Base-by-base conservation (phyloP, 1,284 basidiomycete genomes). In the Tetrapyrgos nigripes region DNA sequence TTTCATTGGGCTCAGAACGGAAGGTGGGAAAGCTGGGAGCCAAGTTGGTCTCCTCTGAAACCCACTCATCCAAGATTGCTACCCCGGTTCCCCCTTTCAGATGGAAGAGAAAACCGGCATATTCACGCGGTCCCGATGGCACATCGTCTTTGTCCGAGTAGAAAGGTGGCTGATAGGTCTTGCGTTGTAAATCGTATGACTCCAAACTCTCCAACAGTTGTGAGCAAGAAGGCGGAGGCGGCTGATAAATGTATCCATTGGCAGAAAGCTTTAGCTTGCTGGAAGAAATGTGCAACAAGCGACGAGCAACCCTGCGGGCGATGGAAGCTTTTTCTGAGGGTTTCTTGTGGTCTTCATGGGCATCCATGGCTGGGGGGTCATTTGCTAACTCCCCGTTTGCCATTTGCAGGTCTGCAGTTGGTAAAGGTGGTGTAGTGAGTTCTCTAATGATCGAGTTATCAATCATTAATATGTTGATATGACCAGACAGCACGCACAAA, bases 141-240 rank as follows among this genome's bases (percentile, higher is more conserved):
- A 89, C 83, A 69, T 98, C 97, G 2, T 68, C 67, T 10, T 82
- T 80, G 55, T 87, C 83, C 3, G 92, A 93, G 70, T 94, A 98
- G 71, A 85, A 91, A 0, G 96, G 93, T 21, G 85, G 79, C 21
- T 80, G 83, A 71, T 97, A 96, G 23, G 92, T 72, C 62, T 87
- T 87, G 33, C 73, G 76, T 2, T 87, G 85, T 11, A 93, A 71
- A 8, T 80, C 81, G 61, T 81, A 75, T 1, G 70, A 66, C 44
- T 85, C 83, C 43, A 92, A 72, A 24, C 79, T 84, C 3, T 69
- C 69, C 11, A 85, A 58, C 0, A 97, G 79, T 10, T 87, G 77
- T 0, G 72, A 66, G 2, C 71, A 55, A 2, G 83, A 74, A 1
- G 94, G 94, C 0, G 93, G 87, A 4, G 73, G 62, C 3, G 67